A percentile compares a stretch with the other conserved stretches of the same genome.
These are phyloP conservation scores for Candida manassasensis DNA, from an alignment of 805 yeast genomes.

Conservation along the genomic window DNA sequence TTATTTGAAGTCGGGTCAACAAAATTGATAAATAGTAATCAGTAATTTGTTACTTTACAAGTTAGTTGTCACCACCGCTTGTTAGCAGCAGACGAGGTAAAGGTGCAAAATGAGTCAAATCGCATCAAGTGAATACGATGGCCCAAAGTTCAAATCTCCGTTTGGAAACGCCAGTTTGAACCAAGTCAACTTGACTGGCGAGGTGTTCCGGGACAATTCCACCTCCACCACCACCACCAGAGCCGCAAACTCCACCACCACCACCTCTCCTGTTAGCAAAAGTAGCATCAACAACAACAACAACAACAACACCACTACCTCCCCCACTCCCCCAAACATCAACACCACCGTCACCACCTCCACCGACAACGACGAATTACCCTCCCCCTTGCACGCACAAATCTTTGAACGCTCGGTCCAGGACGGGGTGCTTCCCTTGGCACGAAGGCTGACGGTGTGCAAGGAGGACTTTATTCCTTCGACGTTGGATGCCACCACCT, in stretches of 20 bases:
- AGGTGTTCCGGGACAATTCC: background rate
- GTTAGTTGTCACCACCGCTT: background rate
- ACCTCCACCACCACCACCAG: slow-evolving; percentile 3
- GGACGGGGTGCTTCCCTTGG: slow-evolving; percentile 15
- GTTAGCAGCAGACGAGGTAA: background rate
- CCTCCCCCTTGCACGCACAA: slow-evolving; percentile 2
- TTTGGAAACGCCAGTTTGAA: background rate
- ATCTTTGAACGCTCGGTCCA: slow-evolving; percentile 43
- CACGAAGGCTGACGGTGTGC: slow-evolving; percentile 17
- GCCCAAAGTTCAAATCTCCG: background rate
- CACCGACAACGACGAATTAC: slow-evolving; percentile 1
- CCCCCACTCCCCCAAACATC: slow-evolving; percentile 5
- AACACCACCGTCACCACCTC: background rate
- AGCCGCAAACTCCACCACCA: slow-evolving; percentile 1
- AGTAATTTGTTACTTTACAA: background rate
- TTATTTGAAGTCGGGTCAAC: slow-evolving; percentile 1
- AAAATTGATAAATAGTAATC: background rate
- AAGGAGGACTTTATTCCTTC: slow-evolving; percentile 74
- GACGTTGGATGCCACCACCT: slow-evolving; percentile 69
- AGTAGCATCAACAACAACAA: too few species aligned
- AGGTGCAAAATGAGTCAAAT: background rate
- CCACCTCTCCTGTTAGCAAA: background rate
- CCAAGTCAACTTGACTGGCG: background rate
- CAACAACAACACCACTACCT: background rate
- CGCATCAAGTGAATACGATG: background rate